These are phyloP conservation scores for Cerrena zonata DNA, from an alignment of 1,284 basidiomycete genomes.

Conservation along the genomic window DNA sequence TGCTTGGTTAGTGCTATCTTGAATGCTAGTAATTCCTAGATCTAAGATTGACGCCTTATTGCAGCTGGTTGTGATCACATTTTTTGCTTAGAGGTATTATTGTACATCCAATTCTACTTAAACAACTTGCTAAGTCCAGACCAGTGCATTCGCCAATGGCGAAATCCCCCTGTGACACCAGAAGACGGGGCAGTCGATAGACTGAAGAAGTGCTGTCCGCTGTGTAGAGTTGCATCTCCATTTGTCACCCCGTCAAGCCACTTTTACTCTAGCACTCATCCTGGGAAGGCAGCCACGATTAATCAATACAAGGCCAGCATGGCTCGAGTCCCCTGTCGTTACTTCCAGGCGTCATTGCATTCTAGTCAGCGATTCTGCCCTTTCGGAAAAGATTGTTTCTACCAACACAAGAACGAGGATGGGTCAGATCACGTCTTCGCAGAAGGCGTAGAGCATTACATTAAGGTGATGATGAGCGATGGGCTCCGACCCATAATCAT, in stretches of 20 bases:
- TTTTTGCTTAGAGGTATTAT: conserved; percentile 59
- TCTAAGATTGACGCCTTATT: no score
- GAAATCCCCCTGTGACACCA: conserved; percentile 49
- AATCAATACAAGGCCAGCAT: conserved; percentile 65
- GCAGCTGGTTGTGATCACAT: conserved; percentile 65
- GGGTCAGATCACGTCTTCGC: conserved; percentile 54
- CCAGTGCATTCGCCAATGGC: conserved; percentile 72
- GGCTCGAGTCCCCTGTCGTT: conserved; percentile 52
- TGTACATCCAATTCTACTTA: no score
- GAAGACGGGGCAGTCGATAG: conserved; percentile 46
- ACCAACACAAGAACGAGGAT: conserved; percentile 60
- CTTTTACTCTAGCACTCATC: conserved; percentile 51
- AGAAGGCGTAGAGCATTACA: conserved; percentile 48
- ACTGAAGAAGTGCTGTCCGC: conserved; percentile 67
- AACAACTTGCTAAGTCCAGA: no score
- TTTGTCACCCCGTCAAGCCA: conserved; percentile 66
- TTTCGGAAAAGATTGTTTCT: conserved; percentile 73
- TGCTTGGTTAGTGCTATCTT: conserved; percentile 46
- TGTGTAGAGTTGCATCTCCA: conserved; percentile 58
- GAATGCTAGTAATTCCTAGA: background rate
- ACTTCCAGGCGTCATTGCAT: conserved; percentile 51
- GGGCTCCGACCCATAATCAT: conserved; percentile 4
- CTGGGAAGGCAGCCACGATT: conserved; percentile 45
- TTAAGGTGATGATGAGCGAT: conserved; percentile 32
- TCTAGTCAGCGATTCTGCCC: conserved; percentile 51